Conservation (phyloP, 164 flowering plant genomes). For the Vitis riparia region DNA sequence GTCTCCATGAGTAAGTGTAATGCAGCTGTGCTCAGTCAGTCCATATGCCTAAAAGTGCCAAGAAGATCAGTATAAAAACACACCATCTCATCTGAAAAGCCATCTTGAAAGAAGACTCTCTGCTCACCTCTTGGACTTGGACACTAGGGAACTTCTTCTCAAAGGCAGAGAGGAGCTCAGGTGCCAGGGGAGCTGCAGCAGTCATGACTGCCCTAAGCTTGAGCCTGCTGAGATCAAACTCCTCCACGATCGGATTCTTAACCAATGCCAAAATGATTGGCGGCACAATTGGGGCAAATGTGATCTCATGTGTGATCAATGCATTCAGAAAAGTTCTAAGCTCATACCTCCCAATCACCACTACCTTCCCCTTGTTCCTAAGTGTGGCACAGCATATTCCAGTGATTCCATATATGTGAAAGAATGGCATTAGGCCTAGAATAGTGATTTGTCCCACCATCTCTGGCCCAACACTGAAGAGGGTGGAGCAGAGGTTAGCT, state of each 20-base stretch:
- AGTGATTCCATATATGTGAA: slow-evolving; percentile 85
- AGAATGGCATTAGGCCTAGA: slow-evolving; percentile 91
- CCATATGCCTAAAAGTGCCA: slow-evolving; percentile 75
- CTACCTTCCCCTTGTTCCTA: slow-evolving; percentile 89
- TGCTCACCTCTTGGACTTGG: slow-evolving; percentile 80
- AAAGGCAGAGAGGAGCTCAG: slow-evolving; percentile 68
- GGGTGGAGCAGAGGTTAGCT: slow-evolving; percentile 86
- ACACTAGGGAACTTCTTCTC: slow-evolving; percentile 87
- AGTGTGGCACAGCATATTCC: slow-evolving; percentile 91
- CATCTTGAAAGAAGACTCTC: too few species aligned
- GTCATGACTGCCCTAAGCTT: slow-evolving; percentile 85
- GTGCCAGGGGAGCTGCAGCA: slow-evolving; percentile 98
- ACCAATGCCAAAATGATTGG: slow-evolving; percentile 80
- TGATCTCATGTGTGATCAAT: slow-evolving; percentile 67
- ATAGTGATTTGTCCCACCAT: slow-evolving; percentile 72
- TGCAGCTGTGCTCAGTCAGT: slow-evolving; percentile 96
- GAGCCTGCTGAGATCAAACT: slow-evolving; percentile 72
- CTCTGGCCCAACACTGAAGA: slow-evolving; percentile 72
- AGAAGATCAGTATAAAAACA: too few species aligned
- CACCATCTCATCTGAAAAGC: too few species aligned
- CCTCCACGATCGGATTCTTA: slow-evolving; percentile 79
- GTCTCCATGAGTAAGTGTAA: slow-evolving; percentile 76
- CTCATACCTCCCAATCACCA: slow-evolving; percentile 81
- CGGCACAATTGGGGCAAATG: slow-evolving; percentile 93
- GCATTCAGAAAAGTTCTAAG: slow-evolving; percentile 66